phyloP scores from a whole-genome alignment of 1,284 basidiomycete species.

The Trichosporon coremiiforme region DNA sequence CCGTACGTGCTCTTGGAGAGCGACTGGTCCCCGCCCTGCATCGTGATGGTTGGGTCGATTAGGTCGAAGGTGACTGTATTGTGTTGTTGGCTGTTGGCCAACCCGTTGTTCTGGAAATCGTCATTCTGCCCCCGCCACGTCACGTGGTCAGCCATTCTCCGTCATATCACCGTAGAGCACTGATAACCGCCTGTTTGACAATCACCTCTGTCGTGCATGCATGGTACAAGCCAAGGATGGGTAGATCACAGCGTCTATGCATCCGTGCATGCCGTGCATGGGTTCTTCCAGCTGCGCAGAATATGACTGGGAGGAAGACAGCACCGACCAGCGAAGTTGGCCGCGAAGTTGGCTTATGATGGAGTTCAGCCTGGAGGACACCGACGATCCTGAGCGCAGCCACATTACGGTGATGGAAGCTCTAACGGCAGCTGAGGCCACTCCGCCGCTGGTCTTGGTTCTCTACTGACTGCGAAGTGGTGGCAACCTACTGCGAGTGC shows the following conservation, averaged over 20 bases:
- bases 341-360: background rate
- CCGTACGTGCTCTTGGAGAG: conserved; percentile 23
- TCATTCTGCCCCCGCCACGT: conserved; percentile 18
- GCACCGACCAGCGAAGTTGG: background rate
- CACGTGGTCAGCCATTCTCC: conserved; percentile 14
- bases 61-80: background rate
- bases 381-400: too few relatives aligned
- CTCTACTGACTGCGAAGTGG: too few relatives aligned
- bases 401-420: too few relatives aligned
- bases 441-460: too few relatives aligned
- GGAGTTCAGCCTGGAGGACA: background rate
- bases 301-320: background rate
- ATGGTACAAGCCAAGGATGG: background rate
- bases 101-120: conserved; percentile 21
- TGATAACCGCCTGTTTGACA: background rate
- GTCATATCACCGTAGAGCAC: conserved; percentile 8
- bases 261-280: background rate
- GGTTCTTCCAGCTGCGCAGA: background rate
- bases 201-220: background rate
- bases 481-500: too few relatives aligned
- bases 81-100: conserved; percentile 9
- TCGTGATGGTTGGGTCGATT: conserved; percentile 11
- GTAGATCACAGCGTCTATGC: conserved; percentile 1
- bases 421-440: too few relatives aligned
- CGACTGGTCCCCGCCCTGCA: conserved; percentile 24